Evolutionary conservation across 2,329 filamentous ascomycete species (phyloP).

Genomic region (Colletotrichum sp.): DNA sequence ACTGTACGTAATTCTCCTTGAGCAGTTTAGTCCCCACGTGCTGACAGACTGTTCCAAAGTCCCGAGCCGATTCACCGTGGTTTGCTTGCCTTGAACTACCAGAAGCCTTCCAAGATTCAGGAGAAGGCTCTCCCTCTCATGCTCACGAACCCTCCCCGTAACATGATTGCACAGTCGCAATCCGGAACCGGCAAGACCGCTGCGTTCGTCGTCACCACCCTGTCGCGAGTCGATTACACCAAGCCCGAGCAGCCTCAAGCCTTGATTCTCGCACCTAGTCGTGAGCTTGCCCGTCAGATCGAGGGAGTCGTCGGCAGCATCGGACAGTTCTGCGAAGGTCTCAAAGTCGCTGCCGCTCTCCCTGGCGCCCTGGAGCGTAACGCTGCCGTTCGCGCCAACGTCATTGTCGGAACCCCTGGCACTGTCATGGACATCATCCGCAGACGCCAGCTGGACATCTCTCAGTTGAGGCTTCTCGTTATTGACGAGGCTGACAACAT

Average conservation of each 20-base stretch:
- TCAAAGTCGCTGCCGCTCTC: constrained; percentile 82
- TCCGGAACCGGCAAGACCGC: constrained; percentile 98
- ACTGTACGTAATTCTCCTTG: constrained; percentile 63
- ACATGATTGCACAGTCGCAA: constrained; percentile 99
- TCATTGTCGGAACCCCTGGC: constrained; percentile 92
- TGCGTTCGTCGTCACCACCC: constrained; percentile 90
- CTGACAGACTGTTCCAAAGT: constrained; percentile 22
- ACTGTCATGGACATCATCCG: constrained; percentile 89
- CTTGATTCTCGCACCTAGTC: constrained; percentile 86
- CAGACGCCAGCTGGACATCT: constrained; percentile 74
- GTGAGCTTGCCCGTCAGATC: constrained; percentile 95
- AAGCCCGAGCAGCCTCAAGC: constrained; percentile 78
- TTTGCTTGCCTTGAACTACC: constrained; percentile 82
- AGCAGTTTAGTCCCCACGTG: background rate
- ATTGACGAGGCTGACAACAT: constrained; percentile 99
- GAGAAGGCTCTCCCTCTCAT: constrained; percentile 92
- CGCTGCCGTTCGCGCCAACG: constrained; percentile 72
- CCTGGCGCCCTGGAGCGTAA: constrained; percentile 76
- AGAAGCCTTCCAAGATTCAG: constrained; percentile 97
- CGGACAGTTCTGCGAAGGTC: constrained; percentile 79
- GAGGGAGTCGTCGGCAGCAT: constrained; percentile 83
- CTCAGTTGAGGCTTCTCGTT: constrained; percentile 79
- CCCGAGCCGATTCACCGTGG: constrained; percentile 72
- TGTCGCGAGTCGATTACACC: constrained; percentile 81
- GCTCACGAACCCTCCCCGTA: constrained; percentile 82